Percentiles rank a stretch among this genome's conserved stretches.
Evolutionary conservation across 176 grass and related monocot species (phyloP).

Genomic region (Poa annua): DNA sequence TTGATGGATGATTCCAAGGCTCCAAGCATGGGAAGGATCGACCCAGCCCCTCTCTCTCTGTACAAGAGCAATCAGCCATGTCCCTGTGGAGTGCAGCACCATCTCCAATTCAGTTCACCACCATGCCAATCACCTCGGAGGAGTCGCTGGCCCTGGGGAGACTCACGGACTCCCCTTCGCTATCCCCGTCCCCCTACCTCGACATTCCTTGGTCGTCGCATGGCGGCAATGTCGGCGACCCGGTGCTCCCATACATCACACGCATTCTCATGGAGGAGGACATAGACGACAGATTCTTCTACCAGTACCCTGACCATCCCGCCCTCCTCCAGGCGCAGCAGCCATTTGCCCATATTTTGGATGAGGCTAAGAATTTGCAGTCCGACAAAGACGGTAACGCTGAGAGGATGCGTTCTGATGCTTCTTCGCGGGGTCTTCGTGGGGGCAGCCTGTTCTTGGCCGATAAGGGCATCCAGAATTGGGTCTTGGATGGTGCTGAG

Average conservation of each 20-base stretch:
- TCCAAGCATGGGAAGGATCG: constrained; percentile 19
- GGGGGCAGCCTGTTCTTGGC: background rate
- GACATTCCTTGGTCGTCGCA: background rate
- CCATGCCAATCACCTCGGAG: constrained; percentile 14
- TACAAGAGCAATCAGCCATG: constrained; percentile 33
- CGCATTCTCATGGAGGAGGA: constrained; percentile 59
- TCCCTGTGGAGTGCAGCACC: constrained; percentile 19
- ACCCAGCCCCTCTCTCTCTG: background rate
- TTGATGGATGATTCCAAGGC: constrained; percentile 28
- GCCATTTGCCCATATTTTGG: constrained; percentile 43
- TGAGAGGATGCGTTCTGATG: background rate
- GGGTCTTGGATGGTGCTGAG: constrained; percentile 11
- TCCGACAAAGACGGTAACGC: background rate
- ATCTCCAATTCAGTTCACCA: background rate
- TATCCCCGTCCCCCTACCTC: constrained; percentile 21
- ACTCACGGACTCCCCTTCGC: background rate
- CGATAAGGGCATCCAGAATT: background rate
- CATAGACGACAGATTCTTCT: constrained; percentile 38
- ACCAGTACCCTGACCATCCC: constrained; percentile 34
- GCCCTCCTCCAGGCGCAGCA: constrained; percentile 42
- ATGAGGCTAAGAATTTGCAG: constrained; percentile 1
- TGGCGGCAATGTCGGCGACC: background rate
- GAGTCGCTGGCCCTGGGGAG: constrained; percentile 12
- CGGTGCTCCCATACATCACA: constrained; percentile 36
- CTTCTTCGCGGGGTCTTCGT: background rate